Evolutionary conservation across 371 early-diverging fungal species (phyloP), one percentile per base, ranked within the genome.

Genomic region (Nematocida parisii): DNA sequence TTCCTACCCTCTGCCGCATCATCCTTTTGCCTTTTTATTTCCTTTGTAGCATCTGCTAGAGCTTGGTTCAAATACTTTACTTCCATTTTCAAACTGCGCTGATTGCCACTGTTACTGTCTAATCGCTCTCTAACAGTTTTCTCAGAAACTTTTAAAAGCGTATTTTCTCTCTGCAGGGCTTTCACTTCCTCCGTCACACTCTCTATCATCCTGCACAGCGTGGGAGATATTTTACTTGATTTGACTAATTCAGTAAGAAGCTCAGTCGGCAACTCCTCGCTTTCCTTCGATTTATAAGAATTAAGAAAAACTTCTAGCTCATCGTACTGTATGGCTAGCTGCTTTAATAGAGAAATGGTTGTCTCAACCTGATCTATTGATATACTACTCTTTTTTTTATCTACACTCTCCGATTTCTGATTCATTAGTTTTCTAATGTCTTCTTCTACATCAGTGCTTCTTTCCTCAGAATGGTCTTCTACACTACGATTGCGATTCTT

Each of bases 181-280:
- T 57, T 66, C 13, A 24, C 80, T 72, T 85, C 83, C 54, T 71
- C 57, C 22, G 77, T 68, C n/a, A 83, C 71, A 44, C 72, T 81
- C 58, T 72, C 73, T 46, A 85, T 55, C 13, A 85, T 74, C 60
- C 81, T 83, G 70, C 84, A 66, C n/a, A 85, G 61, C 52, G 83
- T 68, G 46, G 84, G 84, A 33, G 84, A 84, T 47, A 85, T 75
- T 15, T 72, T 55, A 39, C 80, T 71, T 54, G 72, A 82, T 56
- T 85, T 80, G 18, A 85, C 73, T 52, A 83, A 64, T n/a, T 61
- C 62, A 44, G 46, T 62, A 2, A 85, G 44, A 54, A 84, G 39
- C 24, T 82, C 80, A 18, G 61, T 55, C 42, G 84, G 84, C 24
- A 85, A 71, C 73, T 64, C 57, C 47, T 77, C 73, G 2, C 47